Conservation (phyloP, 768 basidiomycete genomes). For the Boletus rubropictus region DNA sequence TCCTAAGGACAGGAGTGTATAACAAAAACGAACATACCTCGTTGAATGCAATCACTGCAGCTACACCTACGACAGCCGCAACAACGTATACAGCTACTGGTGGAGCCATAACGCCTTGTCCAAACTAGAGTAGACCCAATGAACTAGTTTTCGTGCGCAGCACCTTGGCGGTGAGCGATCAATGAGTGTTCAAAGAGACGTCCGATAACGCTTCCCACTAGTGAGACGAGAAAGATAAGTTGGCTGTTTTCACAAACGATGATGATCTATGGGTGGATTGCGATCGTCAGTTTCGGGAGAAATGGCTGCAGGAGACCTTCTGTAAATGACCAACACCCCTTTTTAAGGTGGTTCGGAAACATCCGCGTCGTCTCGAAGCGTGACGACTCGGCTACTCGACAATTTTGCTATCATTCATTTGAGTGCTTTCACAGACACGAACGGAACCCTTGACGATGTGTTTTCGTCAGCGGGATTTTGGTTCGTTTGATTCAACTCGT, state of each 20-base stretch:
- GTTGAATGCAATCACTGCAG: constrained; percentile 50
- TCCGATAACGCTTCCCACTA: constrained; percentile 4
- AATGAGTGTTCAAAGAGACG: not conserved
- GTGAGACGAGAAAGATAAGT: not conserved
- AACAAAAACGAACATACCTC: constrained; percentile 38
- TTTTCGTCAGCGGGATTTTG: too few relatives aligned
- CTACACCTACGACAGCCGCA: constrained; percentile 46
- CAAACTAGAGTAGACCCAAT: constrained; percentile 2
- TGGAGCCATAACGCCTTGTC: constrained; percentile 20
- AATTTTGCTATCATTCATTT: not conserved
- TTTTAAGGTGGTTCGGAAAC: constrained; percentile 10
- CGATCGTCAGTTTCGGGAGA: constrained; percentile 1
- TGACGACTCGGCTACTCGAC: not conserved
- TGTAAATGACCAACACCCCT: constrained; percentile 15
- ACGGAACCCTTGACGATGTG: not conserved
- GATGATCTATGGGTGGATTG: not conserved
- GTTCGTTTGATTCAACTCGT: not conserved
- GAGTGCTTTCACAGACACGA: not conserved
- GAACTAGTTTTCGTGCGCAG: constrained; percentile 13
- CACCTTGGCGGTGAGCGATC: not conserved
- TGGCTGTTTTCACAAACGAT: not conserved
- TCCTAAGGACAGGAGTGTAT: not conserved
- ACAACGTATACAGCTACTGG: constrained; percentile 43
- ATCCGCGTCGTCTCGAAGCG: too few relatives aligned
- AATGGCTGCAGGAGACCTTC: not conserved